Evolutionary conservation across 176 grass and related monocot genomes (phyloP).

Genomic region (Oryza meridionalis): DNA sequence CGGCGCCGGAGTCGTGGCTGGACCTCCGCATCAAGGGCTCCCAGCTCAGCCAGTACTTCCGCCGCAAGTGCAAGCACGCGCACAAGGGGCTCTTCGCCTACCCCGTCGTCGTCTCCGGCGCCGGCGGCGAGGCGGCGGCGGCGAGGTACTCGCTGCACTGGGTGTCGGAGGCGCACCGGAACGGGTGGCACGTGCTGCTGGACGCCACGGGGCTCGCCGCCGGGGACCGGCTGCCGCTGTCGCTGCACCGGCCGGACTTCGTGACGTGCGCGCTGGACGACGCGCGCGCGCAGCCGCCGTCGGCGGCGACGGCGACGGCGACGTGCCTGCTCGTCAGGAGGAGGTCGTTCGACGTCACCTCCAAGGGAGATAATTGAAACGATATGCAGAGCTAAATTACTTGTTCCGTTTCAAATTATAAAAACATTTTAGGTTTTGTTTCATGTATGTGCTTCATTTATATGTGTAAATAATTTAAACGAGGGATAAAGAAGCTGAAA

Average conservation of each 20-base stretch:
- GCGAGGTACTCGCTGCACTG: conserved; percentile 65
- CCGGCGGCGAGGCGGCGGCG: background rate
- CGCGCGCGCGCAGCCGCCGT: conserved; percentile 38
- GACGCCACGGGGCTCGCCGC: conserved; percentile 57
- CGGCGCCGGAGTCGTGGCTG: conserved; percentile 66
- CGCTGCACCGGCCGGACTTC: conserved; percentile 73
- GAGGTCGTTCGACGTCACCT: conserved; percentile 49
- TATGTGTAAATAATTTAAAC: too few relatives aligned
- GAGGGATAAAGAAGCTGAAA: too few relatives aligned
- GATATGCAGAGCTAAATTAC: too few relatives aligned
- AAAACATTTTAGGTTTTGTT: too few relatives aligned
- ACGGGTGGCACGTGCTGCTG: conserved; percentile 71
- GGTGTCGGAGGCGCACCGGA: conserved; percentile 79
- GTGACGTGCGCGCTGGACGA: conserved; percentile 54
- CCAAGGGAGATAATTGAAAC: too few relatives aligned
- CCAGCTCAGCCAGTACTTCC: conserved; percentile 81
- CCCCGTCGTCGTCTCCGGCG: conserved; percentile 32
- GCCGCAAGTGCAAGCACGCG: conserved; percentile 71
- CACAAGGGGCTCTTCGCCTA: conserved; percentile 84
- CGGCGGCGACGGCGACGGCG: background rate
- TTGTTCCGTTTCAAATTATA: too few relatives aligned
- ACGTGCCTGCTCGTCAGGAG: conserved; percentile 63
- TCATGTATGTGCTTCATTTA: too few relatives aligned
- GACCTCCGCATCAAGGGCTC: conserved; percentile 82
- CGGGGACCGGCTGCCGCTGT: conserved; percentile 56